Percentiles rank a stretch among this genome's conserved stretches.
Evolutionary conservation across 176 grass and related monocot genomes (phyloP).

Genomic region (Areca catechu): DNA sequence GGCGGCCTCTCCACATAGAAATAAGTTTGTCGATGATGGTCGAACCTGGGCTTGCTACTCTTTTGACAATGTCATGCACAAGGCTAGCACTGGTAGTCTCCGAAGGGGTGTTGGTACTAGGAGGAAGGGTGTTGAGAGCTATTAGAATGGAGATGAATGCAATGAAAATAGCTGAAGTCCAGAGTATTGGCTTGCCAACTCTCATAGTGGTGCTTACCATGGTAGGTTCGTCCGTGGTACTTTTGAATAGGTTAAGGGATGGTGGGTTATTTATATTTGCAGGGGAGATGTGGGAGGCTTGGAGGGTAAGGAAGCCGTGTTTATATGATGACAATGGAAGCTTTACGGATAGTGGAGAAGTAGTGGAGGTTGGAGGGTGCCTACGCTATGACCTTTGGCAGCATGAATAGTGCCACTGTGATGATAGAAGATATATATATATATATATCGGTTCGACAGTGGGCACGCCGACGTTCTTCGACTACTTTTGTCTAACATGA

Average conservation of each 20-base stretch:
- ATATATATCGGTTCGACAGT: too few species aligned
- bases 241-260: too few species aligned
- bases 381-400: slow-evolving; percentile 1
- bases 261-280: neutral
- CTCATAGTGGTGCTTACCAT: slow-evolving; percentile 14
- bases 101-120: neutral
- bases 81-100: neutral
- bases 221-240: neutral
- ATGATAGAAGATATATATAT: too few species aligned
- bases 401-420: too few species aligned
- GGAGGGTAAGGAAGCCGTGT: neutral
- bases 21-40: slow-evolving; percentile 4
- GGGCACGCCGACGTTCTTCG: too few species aligned
- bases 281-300: neutral
- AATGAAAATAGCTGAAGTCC: slow-evolving; percentile 39
- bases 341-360: too few species aligned
- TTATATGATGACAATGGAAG: neutral
- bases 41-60: neutral
- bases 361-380: slow-evolving; percentile 9
- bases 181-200: slow-evolving; percentile 16
- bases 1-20: neutral
- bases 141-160: slow-evolving; percentile 46
- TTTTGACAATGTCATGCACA: neutral
- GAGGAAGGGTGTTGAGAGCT: slow-evolving; percentile 24
- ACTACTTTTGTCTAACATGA: too few species aligned